These are phyloP conservation scores for Amorphotheca resinae DNA, from an alignment of 495 filamentous ascomycete genomes.

Conservation along the genomic window DNA sequence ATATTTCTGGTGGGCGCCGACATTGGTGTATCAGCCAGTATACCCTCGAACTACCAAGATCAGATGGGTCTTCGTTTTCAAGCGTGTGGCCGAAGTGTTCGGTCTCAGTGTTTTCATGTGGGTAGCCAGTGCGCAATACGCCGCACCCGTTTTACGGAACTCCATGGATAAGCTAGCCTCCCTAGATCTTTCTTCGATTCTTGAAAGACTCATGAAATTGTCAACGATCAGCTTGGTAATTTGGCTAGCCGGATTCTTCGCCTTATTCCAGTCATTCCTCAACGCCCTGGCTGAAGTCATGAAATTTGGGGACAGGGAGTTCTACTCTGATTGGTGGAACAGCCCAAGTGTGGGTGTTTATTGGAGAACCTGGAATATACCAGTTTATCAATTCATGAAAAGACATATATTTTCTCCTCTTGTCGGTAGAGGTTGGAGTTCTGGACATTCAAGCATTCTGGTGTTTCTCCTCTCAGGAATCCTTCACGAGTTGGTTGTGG, in stretches of 20 bases:
- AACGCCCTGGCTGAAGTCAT: constrained; percentile 88
- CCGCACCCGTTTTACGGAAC: constrained; percentile 76
- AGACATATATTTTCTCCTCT: constrained; percentile 82
- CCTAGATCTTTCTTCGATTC: constrained; percentile 68
- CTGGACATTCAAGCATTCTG: constrained; percentile 50
- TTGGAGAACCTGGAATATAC: constrained; percentile 96
- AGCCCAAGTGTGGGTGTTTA: constrained; percentile 72
- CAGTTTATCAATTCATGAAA: constrained; percentile 91
- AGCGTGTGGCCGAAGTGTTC: constrained; percentile 64
- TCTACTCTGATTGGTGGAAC: constrained; percentile 98
- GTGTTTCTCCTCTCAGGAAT: constrained; percentile 82
- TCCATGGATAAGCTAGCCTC: constrained; percentile 72
- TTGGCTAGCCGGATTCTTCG: constrained; percentile 96
- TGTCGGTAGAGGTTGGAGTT: constrained; percentile 65
- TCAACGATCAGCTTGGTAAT: constrained; percentile 87
- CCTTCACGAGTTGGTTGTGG: constrained; percentile 85
- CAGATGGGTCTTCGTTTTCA: constrained; percentile 75
- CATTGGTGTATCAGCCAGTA: constrained; percentile 90
- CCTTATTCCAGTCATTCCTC: constrained; percentile 77
- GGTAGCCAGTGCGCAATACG: constrained; percentile 87
- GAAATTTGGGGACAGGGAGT: constrained; percentile 81
- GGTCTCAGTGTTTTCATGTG: constrained; percentile 77
- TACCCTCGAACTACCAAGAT: constrained; percentile 73
- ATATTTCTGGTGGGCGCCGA: constrained; percentile 97
- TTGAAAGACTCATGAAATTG: constrained; percentile 86